Base-by-base conservation (phyloP, 2,329 filamentous ascomycete species). In the Microsporum canis region DNA sequence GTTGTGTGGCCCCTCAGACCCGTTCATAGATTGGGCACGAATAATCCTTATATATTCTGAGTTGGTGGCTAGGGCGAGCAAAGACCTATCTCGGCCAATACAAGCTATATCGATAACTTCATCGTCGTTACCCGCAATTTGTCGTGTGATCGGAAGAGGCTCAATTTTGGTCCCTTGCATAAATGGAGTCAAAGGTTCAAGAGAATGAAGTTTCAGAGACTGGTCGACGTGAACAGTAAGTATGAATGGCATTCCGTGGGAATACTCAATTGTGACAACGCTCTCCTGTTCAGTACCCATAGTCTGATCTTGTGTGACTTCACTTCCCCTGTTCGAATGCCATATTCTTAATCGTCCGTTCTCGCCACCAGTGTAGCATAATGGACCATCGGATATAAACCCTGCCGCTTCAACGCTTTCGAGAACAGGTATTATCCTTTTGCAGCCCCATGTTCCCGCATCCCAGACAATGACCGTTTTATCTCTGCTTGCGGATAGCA, bases 381-480 rank as follows among this genome's bases (percentile, higher is more conserved):
- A 75, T 7, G 78, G 79, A 33, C 89, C 89, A 34, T 84, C 79
- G 23, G 82, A 80, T 12, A 95, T 70, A 69, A 97, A 96, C 0
- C 90, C 90, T 7, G 86, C 88, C 2, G 85, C 83, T 73, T 99
- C 94, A 34, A 97, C 80, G 39, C 88, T 84, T 73, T 99, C 94
- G 39, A 95, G 79, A 23, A 91, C 88, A 10, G 90, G 91, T 47
- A 94, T 85, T 0, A 95, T 87, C 63, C 87, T 88, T 66, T 86
- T 82, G 49, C 85, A 77, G 74, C 91, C 92, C 91, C 94, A 99
- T 27, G 86, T 90, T 65, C 79, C 83, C 23, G 88, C 82, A 74
- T 96, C 88, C 92, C 94, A 99, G 73, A 95, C 82, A 64, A 94
- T 94, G 60, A 94, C 83, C 0, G 94, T 97, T 77, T 96, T 95